Evolutionary conservation across 768 basidiomycete species (phyloP), one percentile per base, ranked within the genome.

Genomic region (Epithele typhae): DNA sequence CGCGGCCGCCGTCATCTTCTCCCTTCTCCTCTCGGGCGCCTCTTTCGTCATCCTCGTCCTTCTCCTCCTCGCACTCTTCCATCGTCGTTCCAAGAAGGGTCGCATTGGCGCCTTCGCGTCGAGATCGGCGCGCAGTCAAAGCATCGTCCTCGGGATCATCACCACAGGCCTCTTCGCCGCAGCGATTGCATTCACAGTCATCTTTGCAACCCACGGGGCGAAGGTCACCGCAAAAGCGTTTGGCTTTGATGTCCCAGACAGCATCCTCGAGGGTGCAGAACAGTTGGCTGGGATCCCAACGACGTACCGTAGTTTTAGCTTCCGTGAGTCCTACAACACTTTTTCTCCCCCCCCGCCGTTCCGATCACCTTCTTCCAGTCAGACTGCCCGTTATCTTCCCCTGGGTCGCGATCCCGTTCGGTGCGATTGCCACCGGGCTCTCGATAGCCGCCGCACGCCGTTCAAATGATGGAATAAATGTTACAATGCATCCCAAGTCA

Each of bases 371-470:
- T 22, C 43, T 45, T 40, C 5, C 52, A 82, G 81, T 80, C 53
- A 65, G 64, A 37, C 63, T 74, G 21, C 57, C 75, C 17, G 75
- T 77, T 1, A 69, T 79, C 47, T 55, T 80, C 24, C 75, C 77
- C 1, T 82, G 80, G 80, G 64, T 78, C 51, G 56, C 76, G 0
- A 49, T 73, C 50, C 53, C 77, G 5, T 74, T 72, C 48, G 63
- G 68, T 15, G 25, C 63, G 38, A 61, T 64, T 41, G 58, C 75
- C 8, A 66, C 70, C 18, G 55, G 61, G 35, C 17, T 36, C 8
- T 36, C 35, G 27, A 30, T 30, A 30, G 27, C 27, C 8, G 27
- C 27, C 14, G 7, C 8, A 14, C 7, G 27, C 27, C 27, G 27
- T 30, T 25, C 24, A n/a, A n/a, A n/a, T n/a, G n/a, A n/a, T n/a